Evolutionary conservation across 2,329 filamentous ascomycete genomes (phyloP).

Genomic region (Juglanconis sp.): DNA sequence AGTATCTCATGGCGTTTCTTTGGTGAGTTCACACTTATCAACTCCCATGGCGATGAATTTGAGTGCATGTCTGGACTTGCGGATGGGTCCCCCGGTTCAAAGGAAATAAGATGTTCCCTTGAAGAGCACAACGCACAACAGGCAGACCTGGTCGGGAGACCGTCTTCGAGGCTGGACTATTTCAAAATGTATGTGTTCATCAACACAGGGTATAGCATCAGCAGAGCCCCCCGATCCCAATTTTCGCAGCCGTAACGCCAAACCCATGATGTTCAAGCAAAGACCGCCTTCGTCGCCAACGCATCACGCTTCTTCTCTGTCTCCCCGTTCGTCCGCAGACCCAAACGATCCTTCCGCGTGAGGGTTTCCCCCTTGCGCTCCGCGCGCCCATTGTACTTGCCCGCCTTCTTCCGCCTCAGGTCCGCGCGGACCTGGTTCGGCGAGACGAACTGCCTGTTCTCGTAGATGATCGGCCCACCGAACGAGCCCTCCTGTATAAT

Average conservation of each 20-base stretch:
- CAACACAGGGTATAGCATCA: constrained; percentile 16
- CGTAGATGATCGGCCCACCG: constrained; percentile 93
- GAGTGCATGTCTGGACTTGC: too few relatives aligned
- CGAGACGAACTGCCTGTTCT: constrained; percentile 96
- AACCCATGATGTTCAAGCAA: constrained; percentile 52
- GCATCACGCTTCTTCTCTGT: constrained; percentile 59
- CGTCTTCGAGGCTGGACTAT: not conserved
- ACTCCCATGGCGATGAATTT: too few relatives aligned
- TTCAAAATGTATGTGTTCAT: not conserved
- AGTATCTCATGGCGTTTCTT: too few relatives aligned
- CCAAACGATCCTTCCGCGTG: constrained; percentile 73
- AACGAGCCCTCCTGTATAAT: constrained; percentile 94
- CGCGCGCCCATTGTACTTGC: constrained; percentile 71
- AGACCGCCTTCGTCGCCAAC: constrained; percentile 73
- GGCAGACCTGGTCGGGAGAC: not conserved
- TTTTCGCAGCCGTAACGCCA: constrained; percentile 13
- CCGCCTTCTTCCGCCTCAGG: constrained; percentile 70
- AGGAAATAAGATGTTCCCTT: too few relatives aligned
- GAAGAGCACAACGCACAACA: too few relatives aligned
- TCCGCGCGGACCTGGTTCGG: constrained; percentile 92
- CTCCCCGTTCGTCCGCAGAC: constrained; percentile 66
- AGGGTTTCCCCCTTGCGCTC: constrained; percentile 71
- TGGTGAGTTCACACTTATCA: too few relatives aligned
- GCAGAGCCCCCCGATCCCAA: constrained; percentile 2
- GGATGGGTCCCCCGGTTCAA: too few relatives aligned